phyloP scores from a whole-genome alignment of 2,329 filamentous ascomycete genomes.

The Diplodia seriata region DNA sequence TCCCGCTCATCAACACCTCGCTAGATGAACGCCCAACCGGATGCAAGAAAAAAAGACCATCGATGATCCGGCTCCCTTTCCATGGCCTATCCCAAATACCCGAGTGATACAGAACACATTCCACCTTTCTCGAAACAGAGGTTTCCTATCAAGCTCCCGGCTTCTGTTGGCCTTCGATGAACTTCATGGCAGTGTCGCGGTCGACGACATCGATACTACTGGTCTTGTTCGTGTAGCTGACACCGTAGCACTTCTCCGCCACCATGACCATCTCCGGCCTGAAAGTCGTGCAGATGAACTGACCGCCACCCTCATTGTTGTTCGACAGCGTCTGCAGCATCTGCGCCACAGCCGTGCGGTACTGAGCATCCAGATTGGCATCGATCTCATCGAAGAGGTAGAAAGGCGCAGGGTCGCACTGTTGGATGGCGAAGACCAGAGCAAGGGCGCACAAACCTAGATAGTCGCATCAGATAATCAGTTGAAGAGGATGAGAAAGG shows the following conservation, averaged over 20 bases:
- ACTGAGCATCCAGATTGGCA: conserved; percentile 96
- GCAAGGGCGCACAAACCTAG: conserved; percentile 92
- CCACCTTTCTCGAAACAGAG: not conserved
- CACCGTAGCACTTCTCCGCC: conserved; percentile 97
- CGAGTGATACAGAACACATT: not conserved
- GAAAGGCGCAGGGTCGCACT: conserved; percentile 95
- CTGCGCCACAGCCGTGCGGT: conserved; percentile 91
- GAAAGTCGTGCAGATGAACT: conserved; percentile 99
- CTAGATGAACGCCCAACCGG: conserved; percentile 18
- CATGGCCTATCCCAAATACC: not conserved
- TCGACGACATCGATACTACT: conserved; percentile 91
- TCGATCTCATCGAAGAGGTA: conserved; percentile 99
- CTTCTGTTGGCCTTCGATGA: conserved; percentile 83
- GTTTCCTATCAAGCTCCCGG: conserved; percentile 13
- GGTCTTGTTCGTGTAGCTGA: conserved; percentile 90
- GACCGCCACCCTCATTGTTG: conserved; percentile 59
- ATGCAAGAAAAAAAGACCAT: conserved; percentile 22
- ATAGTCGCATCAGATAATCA: not conserved
- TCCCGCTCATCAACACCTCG: not conserved
- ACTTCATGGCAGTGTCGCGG: conserved; percentile 85
- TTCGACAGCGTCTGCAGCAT: conserved; percentile 69
- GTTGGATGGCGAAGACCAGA: conserved; percentile 97
- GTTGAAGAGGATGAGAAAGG: no score
- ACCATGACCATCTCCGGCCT: conserved; percentile 94
- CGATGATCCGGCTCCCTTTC: not conserved